A percentile compares a stretch with the other conserved stretches of the same genome.
Evolutionary conservation across 2,329 filamentous ascomycete species (phyloP).

Genomic region (Gaeumannomyces sp.): DNA sequence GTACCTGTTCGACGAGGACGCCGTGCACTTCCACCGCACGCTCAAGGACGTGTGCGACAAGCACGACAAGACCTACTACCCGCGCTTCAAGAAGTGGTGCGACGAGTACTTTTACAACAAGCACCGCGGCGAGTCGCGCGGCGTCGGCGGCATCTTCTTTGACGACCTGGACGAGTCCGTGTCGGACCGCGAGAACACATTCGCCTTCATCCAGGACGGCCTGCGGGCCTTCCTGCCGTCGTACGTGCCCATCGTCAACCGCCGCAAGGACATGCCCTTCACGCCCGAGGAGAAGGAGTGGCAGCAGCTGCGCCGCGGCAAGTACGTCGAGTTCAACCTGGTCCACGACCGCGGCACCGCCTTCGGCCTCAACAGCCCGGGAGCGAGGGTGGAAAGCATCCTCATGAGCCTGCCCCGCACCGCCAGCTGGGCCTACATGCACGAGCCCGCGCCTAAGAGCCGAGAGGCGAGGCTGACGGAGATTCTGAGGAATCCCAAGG

Average conservation of each 20-base stretch:
- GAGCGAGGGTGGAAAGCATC: constrained; percentile 89
- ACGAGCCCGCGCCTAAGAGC: constrained; percentile 68
- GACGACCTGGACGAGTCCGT: constrained; percentile 88
- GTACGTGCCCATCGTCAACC: constrained; percentile 84
- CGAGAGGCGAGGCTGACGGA: constrained; percentile 76
- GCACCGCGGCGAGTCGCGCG: constrained; percentile 79
- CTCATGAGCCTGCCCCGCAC: constrained; percentile 94
- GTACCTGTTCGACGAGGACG: constrained; percentile 96
- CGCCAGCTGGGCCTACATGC: constrained; percentile 94
- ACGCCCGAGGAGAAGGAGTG: constrained; percentile 84
- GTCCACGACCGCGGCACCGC: constrained; percentile 93
- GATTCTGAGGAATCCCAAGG: constrained; percentile 57
- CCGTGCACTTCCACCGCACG: constrained; percentile 90
- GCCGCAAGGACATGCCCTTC: constrained; percentile 86
- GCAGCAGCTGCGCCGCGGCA: constrained; percentile 91
- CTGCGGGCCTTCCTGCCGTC: constrained; percentile 82
- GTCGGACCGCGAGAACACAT: constrained; percentile 82
- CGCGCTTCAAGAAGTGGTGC: constrained; percentile 96
- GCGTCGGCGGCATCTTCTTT: constrained; percentile 96
- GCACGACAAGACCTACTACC: constrained; percentile 88
- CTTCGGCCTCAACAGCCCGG: constrained; percentile 90
- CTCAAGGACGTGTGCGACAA: constrained; percentile 91
- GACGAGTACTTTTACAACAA: constrained; percentile 96
- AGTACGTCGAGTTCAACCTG: constrained; percentile 97
- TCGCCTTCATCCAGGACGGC: constrained; percentile 82